phyloP scores from a whole-genome alignment of 2,329 filamentous ascomycete genomes.

The Aspergillus sp. region DNA sequence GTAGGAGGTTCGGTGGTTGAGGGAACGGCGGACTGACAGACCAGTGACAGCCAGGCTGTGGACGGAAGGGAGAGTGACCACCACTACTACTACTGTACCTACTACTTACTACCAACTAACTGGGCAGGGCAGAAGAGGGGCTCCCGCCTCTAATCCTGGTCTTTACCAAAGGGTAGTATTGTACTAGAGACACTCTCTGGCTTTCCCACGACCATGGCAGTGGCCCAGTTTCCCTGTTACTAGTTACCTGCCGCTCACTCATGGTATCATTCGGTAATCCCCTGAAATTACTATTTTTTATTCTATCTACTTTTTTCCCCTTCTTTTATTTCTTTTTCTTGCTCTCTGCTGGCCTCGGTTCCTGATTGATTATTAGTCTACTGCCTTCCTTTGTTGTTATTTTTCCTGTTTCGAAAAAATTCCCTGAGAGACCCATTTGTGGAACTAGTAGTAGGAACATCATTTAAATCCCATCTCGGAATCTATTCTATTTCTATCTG shows the following conservation, averaged over 20 bases:
- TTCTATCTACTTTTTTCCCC: no score
- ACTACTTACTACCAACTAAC: not conserved
- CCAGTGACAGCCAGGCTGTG: not conserved
- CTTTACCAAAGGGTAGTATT: not conserved
- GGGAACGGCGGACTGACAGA: no score
- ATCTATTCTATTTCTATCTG: not conserved
- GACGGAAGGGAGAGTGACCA: not conserved
- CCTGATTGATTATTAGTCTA: not conserved
- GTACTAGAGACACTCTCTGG: no score
- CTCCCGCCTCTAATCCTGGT: constrained; percentile 4
- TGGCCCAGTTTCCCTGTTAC: not conserved
- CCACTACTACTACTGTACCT: no score
- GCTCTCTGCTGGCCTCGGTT: not conserved
- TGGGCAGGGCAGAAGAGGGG: constrained; percentile 7
- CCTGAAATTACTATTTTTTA: not conserved
- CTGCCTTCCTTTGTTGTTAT: not conserved
- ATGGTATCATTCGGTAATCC: not conserved
- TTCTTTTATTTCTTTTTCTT: not conserved
- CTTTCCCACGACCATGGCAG: not conserved
- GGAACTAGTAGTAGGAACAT: not conserved
- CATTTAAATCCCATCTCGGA: not conserved
- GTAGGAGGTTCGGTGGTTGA: not conserved
- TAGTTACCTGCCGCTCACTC: not conserved
- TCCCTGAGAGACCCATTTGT: not conserved
- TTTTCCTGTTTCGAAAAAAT: not conserved